Percentiles rank a stretch among this genome's conserved stretches.
Evolutionary conservation across 345 rosid species (phyloP).

Genomic region (Eucalyptus microcorys): DNA sequence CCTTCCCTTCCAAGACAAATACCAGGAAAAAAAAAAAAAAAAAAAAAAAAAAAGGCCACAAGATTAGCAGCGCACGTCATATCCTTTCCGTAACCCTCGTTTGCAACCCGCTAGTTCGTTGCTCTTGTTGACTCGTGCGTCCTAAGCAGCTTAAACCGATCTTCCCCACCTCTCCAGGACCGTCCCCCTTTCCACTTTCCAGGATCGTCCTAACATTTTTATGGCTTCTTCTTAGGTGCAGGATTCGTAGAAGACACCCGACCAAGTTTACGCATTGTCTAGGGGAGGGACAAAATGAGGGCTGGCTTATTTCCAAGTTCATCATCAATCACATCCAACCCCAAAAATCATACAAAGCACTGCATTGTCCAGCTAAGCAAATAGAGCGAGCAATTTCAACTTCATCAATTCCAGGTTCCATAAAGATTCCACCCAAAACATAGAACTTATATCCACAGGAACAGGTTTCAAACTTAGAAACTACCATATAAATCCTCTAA

Average conservation of each 20-base stretch:
- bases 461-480: accelerated
- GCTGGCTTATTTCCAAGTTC: not conserved
- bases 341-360: not conserved
- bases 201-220: not conserved
- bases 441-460: too few relatives aligned
- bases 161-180: not conserved
- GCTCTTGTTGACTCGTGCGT: not conserved
- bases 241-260: not conserved
- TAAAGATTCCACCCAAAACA: accelerated
- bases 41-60: not conserved
- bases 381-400: accelerated
- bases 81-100: not conserved
- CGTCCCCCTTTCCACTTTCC: not conserved
- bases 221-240: not conserved
- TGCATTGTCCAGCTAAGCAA: not conserved
- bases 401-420: accelerated
- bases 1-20: not conserved
- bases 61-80: not conserved
- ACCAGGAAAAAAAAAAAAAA: not conserved
- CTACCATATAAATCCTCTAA: accelerated
- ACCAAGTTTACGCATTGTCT: not conserved
- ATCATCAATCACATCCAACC: not conserved
- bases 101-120: not conserved
- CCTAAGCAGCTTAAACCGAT: not conserved
- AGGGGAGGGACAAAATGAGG: not conserved